These are phyloP conservation scores for Venturiaceae sp. DNA, from an alignment of 2,329 filamentous ascomycete species.

Conservation along the genomic window DNA sequence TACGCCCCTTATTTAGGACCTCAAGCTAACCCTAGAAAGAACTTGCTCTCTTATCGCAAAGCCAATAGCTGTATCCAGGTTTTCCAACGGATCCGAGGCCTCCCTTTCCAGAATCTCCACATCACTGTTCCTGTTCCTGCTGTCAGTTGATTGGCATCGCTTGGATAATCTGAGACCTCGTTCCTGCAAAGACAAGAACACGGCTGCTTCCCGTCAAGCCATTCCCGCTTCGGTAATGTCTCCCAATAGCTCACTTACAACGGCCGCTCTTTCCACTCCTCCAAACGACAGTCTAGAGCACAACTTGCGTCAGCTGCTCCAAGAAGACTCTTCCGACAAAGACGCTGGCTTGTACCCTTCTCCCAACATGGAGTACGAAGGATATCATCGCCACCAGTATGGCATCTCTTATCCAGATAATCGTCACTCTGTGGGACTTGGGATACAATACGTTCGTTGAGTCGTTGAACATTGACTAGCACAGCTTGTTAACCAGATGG, in stretches of 20 bases:
- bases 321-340: background rate
- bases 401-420: slow-evolving; percentile 1
- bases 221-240: background rate
- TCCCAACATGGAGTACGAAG: slow-evolving; percentile 5
- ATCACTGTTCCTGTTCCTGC: background rate
- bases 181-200: background rate
- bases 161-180: slow-evolving; percentile 1
- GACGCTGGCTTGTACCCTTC: background rate
- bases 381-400: slow-evolving; percentile 1
- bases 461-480: background rate
- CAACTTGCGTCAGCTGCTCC: background rate
- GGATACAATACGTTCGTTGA: slow-evolving; percentile 5
- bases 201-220: background rate
- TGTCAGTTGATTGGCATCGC: background rate
- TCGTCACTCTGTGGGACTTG: slow-evolving; percentile 4
- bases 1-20: background rate
- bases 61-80: background rate
- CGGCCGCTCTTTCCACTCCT: background rate
- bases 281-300: background rate
- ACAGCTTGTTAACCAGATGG: background rate
- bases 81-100: background rate
- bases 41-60: background rate
- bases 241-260: background rate
- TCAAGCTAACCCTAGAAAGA: background rate
- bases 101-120: background rate